Base-by-base conservation (phyloP, 1,284 basidiomycete species). In the Apiotrichum sp. region DNA sequence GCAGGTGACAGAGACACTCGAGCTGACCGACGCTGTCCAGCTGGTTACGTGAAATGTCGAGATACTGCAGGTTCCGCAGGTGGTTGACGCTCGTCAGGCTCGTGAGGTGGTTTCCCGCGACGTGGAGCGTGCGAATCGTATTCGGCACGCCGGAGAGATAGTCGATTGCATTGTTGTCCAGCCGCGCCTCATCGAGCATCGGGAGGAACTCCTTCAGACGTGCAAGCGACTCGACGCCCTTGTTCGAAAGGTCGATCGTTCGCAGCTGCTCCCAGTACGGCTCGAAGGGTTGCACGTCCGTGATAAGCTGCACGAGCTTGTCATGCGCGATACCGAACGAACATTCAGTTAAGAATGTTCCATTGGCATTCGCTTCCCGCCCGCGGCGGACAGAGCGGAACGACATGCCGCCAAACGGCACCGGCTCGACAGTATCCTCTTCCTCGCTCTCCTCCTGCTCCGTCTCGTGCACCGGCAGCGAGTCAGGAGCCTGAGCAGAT, bases 171-270 rank as follows among this genome's bases (percentile, higher is more conserved):
- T 97, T 97, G 53, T 79, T 79, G 74, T 89, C 87, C 63, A 80
- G 88, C 71, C 71, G 93, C 54, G 93, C 78, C 58, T 85, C 81
- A 67, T 93, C 89, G 34, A 98, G 80, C 53, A 79, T 81, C 6
- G 96, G 95, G 59, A 97, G 75, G 72, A 97, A 95, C 78, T 98
- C 95, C 71, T 96, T 93, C 64, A 98, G 78, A 56, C 93, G 80
- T 36, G 92, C 88, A 29, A 95, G 85, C 66, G 91, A 93, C 67
- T 98, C 93, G 47, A 95, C 77, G 47, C 84, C 83, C 72, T 87
- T 87, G 50, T 80, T 79, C 40, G 86, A 86, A 64, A 98, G 78
- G 71, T 98, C 86, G 63, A 98, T 86, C 13, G 78, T 76, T 54
- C 72, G 79, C 62, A 98, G 77, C 47, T 84, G 80, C 65, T 97